A percentile compares a stretch with the other conserved stretches of the same genome.
Conservation (phyloP, 2,329 filamentous ascomycete genomes). For the Penicillium hesseltinei region DNA sequence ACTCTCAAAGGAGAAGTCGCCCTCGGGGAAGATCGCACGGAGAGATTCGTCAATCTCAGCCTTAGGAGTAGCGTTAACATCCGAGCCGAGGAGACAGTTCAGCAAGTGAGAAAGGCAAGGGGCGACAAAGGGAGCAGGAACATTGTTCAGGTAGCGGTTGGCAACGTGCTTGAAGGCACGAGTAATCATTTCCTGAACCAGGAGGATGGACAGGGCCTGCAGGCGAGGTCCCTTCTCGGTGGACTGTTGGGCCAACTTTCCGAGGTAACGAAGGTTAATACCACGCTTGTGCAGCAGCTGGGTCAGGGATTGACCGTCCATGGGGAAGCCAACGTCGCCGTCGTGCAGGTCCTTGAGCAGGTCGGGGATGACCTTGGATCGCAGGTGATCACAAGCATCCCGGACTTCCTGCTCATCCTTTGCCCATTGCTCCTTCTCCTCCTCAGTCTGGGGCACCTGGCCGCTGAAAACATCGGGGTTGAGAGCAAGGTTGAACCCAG, state of each 20-base stretch:
- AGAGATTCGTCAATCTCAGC: slow-evolving; percentile 75
- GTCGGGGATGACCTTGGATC: slow-evolving; percentile 74
- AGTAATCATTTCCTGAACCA: slow-evolving; percentile 89
- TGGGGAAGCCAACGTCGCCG: slow-evolving; percentile 93
- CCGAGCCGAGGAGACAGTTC: slow-evolving; percentile 83
- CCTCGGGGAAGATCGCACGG: slow-evolving; percentile 73
- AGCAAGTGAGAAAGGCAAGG: slow-evolving; percentile 81
- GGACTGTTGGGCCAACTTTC: slow-evolving; percentile 71
- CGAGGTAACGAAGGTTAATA: slow-evolving; percentile 96
- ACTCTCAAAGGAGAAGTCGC: slow-evolving; percentile 76
- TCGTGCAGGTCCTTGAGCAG: slow-evolving; percentile 84
- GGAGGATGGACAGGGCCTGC: slow-evolving; percentile 71
- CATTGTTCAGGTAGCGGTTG: slow-evolving; percentile 72
- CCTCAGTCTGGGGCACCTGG: slow-evolving; percentile 82
- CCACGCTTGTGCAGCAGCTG: slow-evolving; percentile 91
- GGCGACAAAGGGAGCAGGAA: slow-evolving; percentile 77
- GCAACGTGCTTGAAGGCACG: slow-evolving; percentile 92
- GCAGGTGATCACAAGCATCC: slow-evolving; percentile 75
- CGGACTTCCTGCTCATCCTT: slow-evolving; percentile 87
- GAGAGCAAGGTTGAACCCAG: slow-evolving; percentile 80
- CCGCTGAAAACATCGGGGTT: slow-evolving; percentile 97
- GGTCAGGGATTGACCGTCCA: slow-evolving; percentile 92
- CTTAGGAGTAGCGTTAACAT: slow-evolving; percentile 72
- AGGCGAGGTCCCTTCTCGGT: slow-evolving; percentile 68
- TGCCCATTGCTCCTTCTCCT: slow-evolving; percentile 79